Evolutionary conservation across 1,139 yeast species (phyloP), one percentile per base, ranked within the genome.

Genomic region (Entelexis paramagnoliae): DNA sequence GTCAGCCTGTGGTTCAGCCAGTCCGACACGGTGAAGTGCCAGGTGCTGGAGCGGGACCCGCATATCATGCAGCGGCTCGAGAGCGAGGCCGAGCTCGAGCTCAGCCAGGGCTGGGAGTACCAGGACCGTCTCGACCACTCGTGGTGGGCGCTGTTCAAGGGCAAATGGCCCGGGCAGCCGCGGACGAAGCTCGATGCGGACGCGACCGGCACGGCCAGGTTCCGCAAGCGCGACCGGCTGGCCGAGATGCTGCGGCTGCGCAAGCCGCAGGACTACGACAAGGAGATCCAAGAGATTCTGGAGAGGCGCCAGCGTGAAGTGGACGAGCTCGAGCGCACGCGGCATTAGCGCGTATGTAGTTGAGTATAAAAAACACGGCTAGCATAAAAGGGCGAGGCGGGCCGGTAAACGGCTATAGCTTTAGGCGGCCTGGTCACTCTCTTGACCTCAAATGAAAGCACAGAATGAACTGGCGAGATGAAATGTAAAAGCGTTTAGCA

Each of bases 11-110:
- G 78, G 64, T 59, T 85, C 29, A 66, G 69, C 56, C 89, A 95
- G 0, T 77, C 76, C 2, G 96, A 89, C 62, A 80, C 87, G 14
- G 95, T 86, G 53, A 69, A 80, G 13, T 91, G 87, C 70, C 84
- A 83, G 60, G 73, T 79, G 30, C 73, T 84, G 53, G 98, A 91
- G 65, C 79, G 79, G 62, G 85, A 81, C 62, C 68, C 77, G 24
- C 79, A 74, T 8, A 72, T 88, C 63, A 75, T 94, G 61, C 76
- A 78, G 58, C 72, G 77, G 39, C 75, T 93, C 59, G 97, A 91
- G 65, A 69, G 77, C 43, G 81, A 76, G 45, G 83, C 97, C 0
- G 82, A 73, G 61, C 72, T 72, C 30, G 94, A 88, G 58, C 72
- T 91, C 64, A 72, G 75, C 50, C 93, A 84, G 63, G 85, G 96